Evolutionary conservation across 2,329 filamentous ascomycete genomes (phyloP).

Genomic region (Chrysoporthe puriensis): DNA sequence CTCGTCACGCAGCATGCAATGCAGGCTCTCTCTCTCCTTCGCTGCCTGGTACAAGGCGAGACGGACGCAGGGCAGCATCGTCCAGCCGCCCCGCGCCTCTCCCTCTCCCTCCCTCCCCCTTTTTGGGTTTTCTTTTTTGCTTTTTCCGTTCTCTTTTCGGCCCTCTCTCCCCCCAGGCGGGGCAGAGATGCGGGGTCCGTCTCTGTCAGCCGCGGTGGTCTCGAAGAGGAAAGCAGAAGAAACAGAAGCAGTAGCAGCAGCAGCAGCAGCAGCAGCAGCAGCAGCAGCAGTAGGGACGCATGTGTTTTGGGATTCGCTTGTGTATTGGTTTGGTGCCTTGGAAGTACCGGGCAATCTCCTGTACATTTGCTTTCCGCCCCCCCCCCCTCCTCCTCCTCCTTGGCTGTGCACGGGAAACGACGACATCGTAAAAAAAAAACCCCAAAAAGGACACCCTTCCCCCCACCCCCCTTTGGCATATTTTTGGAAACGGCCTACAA

Average conservation of each 20-base stretch:
- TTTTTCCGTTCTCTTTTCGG: too few species aligned
- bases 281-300: not conserved
- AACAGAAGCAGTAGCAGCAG: not conserved
- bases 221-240: not conserved
- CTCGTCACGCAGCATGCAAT: too few species aligned
- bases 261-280: not conserved
- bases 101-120: too few species aligned
- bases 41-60: too few species aligned
- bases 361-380: not conserved
- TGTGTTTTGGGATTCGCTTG: not conserved
- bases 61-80: too few species aligned
- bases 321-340: not conserved
- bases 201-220: too few species aligned
- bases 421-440: not conserved
- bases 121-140: too few species aligned
- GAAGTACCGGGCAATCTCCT: not conserved
- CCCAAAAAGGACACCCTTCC: not conserved
- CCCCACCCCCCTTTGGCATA: not conserved
- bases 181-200: too few species aligned
- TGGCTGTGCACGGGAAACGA: not conserved
- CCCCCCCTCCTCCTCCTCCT: too few species aligned
- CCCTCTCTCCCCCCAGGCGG: too few species aligned
- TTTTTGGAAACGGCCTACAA: conserved; percentile 1
- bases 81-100: too few species aligned
- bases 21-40: too few species aligned